Base-by-base conservation (phyloP, 2,329 filamentous ascomycete species). In the Exophiala mesophila region DNA sequence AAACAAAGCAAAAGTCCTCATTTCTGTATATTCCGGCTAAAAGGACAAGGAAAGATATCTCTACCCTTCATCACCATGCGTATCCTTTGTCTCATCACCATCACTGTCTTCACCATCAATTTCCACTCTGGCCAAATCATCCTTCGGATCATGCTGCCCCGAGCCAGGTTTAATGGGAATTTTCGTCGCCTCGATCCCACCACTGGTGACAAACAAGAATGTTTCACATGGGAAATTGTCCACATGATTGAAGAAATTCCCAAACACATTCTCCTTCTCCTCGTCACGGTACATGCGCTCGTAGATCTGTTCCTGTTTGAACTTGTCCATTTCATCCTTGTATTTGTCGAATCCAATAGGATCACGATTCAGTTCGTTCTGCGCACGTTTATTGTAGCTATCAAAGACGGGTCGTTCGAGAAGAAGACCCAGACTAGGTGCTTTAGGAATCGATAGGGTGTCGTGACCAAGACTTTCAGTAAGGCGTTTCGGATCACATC, bases 271-370 rank as follows among this genome's bases (percentile, higher is more conserved):
- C 52, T 87, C 83, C 62, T 83, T 79, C 65, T 92, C 86, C 64
- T 97, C 92, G 39, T 94, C 83, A 18, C 83, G 76, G 64, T 94
- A 97, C 54, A 97, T 95, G 17, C 87, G 77, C 57, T 85, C 79
- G 62, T 98, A 98, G 47, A 98, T 97, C 63, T 94, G 81, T 54
- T 81, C 70, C 60, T 94, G 81, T 70, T 97, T 97, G 68, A 98
- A 98, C 46, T 82, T 83, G 50, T 84, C 75, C 55, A 98, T 86
- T 63, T 87, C 77, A 35, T 80, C 77, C 46, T 90, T 79, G 57
- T 82, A 88, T 49, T 82, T 83, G 35, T 72, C 71, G 62, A 96
- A 98, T 56, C 88, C 80, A 44, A 98, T 82, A 17, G 76, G 73
- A 36, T 84, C 76, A 41, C 80, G 77, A 5, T 74, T 77, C 31